Evolutionary conservation across 495 filamentous ascomycete species (phyloP).

Genomic region (Aspergillus indologenus): DNA sequence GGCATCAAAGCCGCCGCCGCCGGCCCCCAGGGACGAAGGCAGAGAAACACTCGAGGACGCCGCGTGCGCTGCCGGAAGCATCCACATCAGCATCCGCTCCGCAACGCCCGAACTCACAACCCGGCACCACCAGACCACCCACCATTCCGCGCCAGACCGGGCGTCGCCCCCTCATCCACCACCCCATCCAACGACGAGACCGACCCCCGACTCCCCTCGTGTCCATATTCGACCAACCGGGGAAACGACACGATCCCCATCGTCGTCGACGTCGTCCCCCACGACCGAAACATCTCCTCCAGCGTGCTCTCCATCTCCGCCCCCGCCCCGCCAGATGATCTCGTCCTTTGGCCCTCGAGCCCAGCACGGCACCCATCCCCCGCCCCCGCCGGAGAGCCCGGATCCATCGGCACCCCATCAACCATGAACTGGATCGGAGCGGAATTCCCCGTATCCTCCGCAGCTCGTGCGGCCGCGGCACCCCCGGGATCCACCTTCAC

Average conservation of each 20-base stretch:
- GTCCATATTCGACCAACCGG: slow-evolving; percentile 3
- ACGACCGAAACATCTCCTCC: no score
- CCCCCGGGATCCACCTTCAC: no score
- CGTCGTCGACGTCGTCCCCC: no score
- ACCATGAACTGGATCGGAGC: slow-evolving; percentile 2
- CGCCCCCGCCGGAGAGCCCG: neutral
- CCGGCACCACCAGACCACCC: no score
- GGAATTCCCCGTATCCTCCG: no score
- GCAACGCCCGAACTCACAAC: no score
- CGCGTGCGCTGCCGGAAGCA: slow-evolving; percentile 1
- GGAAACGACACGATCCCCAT: neutral
- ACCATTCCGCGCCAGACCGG: slow-evolving; percentile 15
- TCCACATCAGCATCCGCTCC: slow-evolving; percentile 2
- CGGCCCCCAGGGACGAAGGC: slow-evolving; percentile 7
- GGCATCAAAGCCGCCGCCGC: no score
- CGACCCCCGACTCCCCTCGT: slow-evolving; percentile 7
- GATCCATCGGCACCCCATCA: neutral
- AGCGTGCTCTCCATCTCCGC: no score
- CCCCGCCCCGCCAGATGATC: no score
- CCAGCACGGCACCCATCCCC: neutral
- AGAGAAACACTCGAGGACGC: slow-evolving; percentile 12
- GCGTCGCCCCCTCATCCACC: slow-evolving; percentile 12
- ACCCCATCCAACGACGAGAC: slow-evolving; percentile 23
- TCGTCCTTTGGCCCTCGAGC: neutral
- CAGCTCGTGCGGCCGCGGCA: no score